phyloP scores from a whole-genome alignment of 345 rosid species.

The Pistacia integerrima region DNA sequence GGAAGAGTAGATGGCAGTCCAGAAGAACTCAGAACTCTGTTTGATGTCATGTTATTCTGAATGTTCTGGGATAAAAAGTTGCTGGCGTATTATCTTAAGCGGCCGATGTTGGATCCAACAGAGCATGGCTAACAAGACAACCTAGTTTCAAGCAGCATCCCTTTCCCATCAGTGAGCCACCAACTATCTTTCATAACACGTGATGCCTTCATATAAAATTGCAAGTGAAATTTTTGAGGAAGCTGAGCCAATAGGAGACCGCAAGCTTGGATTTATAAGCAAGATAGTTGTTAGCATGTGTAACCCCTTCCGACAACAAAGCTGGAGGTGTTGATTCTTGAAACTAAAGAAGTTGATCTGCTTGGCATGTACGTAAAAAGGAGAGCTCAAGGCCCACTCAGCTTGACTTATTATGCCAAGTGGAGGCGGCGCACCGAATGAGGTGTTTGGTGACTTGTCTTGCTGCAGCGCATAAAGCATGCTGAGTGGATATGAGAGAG shows the following conservation, averaged over 20 bases:
- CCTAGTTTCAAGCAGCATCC: slow-evolving; percentile 73
- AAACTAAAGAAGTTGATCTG: slow-evolving; percentile 73
- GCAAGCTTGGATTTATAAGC: slow-evolving; percentile 94
- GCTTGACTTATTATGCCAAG: too few relatives aligned
- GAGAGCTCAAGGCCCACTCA: too few relatives aligned
- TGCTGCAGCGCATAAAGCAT: too few relatives aligned
- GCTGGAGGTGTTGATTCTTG: slow-evolving; percentile 81
- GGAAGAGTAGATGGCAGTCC: slow-evolving; percentile 66
- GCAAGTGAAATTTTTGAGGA: slow-evolving; percentile 81
- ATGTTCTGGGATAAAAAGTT: slow-evolving; percentile 68
- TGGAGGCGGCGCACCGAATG: too few relatives aligned
- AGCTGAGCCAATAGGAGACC: slow-evolving; percentile 96
- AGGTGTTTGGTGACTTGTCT: too few relatives aligned
- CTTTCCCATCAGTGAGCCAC: slow-evolving; percentile 91
- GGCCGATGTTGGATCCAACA: slow-evolving; percentile 98
- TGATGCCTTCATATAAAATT: slow-evolving; percentile 83
- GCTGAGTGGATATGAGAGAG: too few relatives aligned
- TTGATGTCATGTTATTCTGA: slow-evolving; percentile 58
- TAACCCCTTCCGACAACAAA: slow-evolving; percentile 94
- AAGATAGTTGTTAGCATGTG: slow-evolving; percentile 93
- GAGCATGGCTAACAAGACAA: slow-evolving; percentile 90
- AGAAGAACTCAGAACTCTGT: slow-evolving; percentile 65
- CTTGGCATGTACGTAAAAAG: slow-evolving; percentile 26
- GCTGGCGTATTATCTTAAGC: slow-evolving; percentile 98
- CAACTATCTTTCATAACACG: slow-evolving; percentile 84